Percentiles rank a stretch among this genome's conserved stretches.
phyloP scores from a whole-genome alignment of 1,284 basidiomycete genomes.

The Jaminaea rosea region DNA sequence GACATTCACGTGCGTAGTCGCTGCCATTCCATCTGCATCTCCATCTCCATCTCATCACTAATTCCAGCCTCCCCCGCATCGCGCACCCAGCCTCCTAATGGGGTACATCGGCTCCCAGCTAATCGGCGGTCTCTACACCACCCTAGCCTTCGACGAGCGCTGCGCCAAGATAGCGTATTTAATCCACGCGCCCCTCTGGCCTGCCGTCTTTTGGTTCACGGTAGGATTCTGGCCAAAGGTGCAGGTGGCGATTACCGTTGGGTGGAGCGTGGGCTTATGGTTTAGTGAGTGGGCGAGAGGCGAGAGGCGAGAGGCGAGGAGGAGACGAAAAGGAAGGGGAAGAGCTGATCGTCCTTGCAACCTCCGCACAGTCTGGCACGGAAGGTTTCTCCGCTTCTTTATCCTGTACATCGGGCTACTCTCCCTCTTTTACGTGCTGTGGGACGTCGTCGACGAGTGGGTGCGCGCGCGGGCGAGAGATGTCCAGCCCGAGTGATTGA shows the following conservation, averaged over 20 bases:
- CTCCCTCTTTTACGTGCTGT: slow-evolving; percentile 14
- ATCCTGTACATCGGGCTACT: slow-evolving; percentile 30
- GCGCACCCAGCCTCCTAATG: no score
- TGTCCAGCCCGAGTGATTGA: not conserved
- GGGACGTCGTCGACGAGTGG: slow-evolving; percentile 5
- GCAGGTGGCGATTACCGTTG: not conserved
- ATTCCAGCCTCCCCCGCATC: no score
- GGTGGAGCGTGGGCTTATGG: slow-evolving; percentile 1
- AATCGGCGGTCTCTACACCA: not conserved
- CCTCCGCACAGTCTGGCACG: slow-evolving; percentile 24
- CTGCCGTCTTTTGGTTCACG: not conserved
- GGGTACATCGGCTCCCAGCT: not conserved
- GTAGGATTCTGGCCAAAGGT: not conserved
- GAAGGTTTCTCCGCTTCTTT: slow-evolving; percentile 16
- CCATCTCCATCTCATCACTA: no score
- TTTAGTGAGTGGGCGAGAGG: slow-evolving; percentile 2
- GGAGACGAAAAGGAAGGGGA: not conserved
- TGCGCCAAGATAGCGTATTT: not conserved
- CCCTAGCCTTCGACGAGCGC: not conserved
- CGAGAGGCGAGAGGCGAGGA: no score
- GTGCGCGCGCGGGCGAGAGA: not conserved
- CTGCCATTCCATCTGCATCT: no score
- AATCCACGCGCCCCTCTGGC: not conserved
- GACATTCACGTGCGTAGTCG: no score
- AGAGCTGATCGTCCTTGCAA: not conserved